These are phyloP conservation scores for Leccinellum luteum DNA, from an alignment of 768 basidiomycete genomes.

Conservation along the genomic window DNA sequence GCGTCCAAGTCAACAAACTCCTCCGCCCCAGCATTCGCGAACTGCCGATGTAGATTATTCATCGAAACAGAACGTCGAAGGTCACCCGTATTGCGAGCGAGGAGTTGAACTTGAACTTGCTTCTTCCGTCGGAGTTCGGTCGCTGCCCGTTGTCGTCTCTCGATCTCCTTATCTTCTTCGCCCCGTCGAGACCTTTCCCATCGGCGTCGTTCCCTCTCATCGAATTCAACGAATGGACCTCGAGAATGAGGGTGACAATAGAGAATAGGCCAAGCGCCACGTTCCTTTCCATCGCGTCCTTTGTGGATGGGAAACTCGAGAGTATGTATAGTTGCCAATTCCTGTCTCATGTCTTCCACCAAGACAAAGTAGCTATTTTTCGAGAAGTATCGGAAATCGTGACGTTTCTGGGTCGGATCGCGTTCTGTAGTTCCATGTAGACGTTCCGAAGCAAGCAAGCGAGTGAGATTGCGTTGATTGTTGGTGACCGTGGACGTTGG, in stretches of 20 bases:
- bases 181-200: slow-evolving; percentile 55
- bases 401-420: slow-evolving; percentile 83
- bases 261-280: slow-evolving; percentile 78
- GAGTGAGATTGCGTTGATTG: slow-evolving; percentile 51
- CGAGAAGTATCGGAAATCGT: slow-evolving; percentile 86
- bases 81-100: slow-evolving; percentile 43
- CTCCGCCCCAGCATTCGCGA: slow-evolving; percentile 39
- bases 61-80: slow-evolving; percentile 74
- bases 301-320: slow-evolving; percentile 72
- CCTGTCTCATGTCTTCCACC: slow-evolving; percentile 85
- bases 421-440: slow-evolving; percentile 85
- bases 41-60: slow-evolving; percentile 66
- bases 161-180: slow-evolving; percentile 38
- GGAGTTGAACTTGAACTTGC: slow-evolving; percentile 27
- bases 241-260: slow-evolving; percentile 72
- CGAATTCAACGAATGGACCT: slow-evolving; percentile 73
- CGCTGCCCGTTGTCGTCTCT: slow-evolving; percentile 24
- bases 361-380: slow-evolving; percentile 76
- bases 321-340: slow-evolving; percentile 79
- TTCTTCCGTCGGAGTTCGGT: slow-evolving; percentile 29
- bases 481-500: slow-evolving; percentile 29
- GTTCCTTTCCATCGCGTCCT: slow-evolving; percentile 49
- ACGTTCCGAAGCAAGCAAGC: slow-evolving; percentile 76
- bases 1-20: slow-evolving; percentile 42
- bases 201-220: slow-evolving; percentile 67